Evolutionary conservation across 495 filamentous ascomycete genomes (phyloP).

Genomic region (Sordaria brevicollis): DNA sequence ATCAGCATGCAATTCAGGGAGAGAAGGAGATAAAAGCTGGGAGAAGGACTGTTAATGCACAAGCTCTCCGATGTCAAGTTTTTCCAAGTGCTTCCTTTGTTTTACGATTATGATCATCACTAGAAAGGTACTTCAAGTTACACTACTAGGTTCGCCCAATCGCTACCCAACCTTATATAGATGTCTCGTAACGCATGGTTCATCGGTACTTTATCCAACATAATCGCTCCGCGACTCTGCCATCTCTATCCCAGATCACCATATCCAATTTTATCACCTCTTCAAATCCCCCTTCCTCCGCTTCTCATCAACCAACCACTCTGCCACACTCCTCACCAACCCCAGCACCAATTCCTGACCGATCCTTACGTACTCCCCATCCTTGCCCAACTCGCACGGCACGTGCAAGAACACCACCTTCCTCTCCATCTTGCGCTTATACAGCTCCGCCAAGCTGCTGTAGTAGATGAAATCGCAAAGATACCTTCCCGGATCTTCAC

Average conservation of each 20-base stretch:
- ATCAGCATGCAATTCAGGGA: too few relatives aligned
- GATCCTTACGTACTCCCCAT: constrained; percentile 41
- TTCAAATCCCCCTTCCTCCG: neutral
- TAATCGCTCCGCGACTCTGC: too few relatives aligned
- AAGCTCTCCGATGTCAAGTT: too few relatives aligned
- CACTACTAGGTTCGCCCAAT: too few relatives aligned
- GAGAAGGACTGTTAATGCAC: too few relatives aligned
- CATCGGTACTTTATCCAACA: too few relatives aligned
- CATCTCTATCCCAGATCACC: neutral
- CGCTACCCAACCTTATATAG: too few relatives aligned
- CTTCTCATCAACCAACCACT: constrained; percentile 8
- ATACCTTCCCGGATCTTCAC: constrained; percentile 66
- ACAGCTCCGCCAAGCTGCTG: constrained; percentile 52
- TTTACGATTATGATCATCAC: too few relatives aligned
- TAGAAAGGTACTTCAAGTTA: too few relatives aligned
- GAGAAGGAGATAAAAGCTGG: too few relatives aligned
- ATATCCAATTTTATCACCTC: neutral
- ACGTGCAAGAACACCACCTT: constrained; percentile 74
- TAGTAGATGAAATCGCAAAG: constrained; percentile 85
- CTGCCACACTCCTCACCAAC: constrained; percentile 56
- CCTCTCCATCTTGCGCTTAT: constrained; percentile 36
- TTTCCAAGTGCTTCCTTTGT: too few relatives aligned
- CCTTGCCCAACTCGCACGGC: constrained; percentile 40
- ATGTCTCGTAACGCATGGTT: too few relatives aligned
- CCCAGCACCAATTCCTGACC: constrained; percentile 57